These are phyloP conservation scores for Diplodia intermedia DNA, from an alignment of 2,329 filamentous ascomycete genomes.

Conservation along the genomic window DNA sequence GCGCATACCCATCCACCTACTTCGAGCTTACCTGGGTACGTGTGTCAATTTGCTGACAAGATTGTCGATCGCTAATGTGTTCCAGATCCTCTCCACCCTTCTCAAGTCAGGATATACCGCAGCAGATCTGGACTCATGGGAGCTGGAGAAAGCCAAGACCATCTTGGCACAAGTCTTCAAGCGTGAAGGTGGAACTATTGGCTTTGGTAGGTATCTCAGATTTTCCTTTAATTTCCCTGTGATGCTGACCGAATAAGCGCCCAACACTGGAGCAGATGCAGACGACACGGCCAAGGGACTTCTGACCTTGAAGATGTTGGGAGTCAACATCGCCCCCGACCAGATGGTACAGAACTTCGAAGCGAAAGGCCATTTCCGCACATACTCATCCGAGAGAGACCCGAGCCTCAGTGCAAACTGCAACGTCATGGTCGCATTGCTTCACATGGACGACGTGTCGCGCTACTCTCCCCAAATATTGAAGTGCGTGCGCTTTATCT, in stretches of 20 bases:
- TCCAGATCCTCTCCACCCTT: not conserved
- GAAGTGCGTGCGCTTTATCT: not conserved
- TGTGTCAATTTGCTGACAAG: too few relatives aligned
- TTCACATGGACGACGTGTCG: conserved; percentile 30
- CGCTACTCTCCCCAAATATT: not conserved
- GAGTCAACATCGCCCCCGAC: not conserved
- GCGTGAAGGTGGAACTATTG: not conserved
- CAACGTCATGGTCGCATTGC: conserved; percentile 45
- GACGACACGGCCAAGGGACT: not conserved
- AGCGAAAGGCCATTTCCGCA: conserved; percentile 42
- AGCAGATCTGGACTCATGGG: not conserved
- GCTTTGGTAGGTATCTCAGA: not conserved
- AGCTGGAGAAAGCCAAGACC: not conserved
- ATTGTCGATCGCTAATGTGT: not conserved
- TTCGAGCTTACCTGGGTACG: not conserved
- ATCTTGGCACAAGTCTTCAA: not conserved
- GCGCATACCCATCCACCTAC: not conserved
- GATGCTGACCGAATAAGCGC: not conserved
- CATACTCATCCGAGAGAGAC: conserved; percentile 43
- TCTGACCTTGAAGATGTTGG: not conserved
- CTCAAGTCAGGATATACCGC: not conserved
- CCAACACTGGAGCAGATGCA: not conserved
- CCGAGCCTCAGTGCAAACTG: conserved; percentile 47
- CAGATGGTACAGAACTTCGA: conserved; percentile 41
- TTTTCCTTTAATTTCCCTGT: not conserved